Base-by-base conservation (phyloP, 768 basidiomycete genomes). In the Neoboletus magnificus region DNA sequence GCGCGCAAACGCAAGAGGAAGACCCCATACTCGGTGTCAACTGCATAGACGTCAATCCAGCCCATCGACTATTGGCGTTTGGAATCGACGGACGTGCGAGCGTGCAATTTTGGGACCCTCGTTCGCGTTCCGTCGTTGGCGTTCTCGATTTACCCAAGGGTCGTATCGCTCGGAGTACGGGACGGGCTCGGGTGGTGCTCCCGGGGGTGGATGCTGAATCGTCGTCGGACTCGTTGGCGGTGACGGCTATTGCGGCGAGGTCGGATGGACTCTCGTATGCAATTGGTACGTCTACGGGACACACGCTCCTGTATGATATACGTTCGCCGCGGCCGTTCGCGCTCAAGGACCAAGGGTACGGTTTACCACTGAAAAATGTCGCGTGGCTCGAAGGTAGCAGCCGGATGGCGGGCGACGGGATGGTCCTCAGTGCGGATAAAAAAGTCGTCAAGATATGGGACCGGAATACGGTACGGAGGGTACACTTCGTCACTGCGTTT, bases 391-490 rank as follows among this genome's bases (percentile, higher is more conserved):
- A 95, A 64, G 91, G 91, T 35, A 91, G 90, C 12, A 83, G 79
- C 50, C 78, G 80, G 62, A 91, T 89, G 85, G 89, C 88, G 2
- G 92, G 92, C 47, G 89, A 91, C 44, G 89, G 91, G 1, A 82
- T 94, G 77, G 82, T 99, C 18, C 76, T 95, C 51, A 95, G 89
- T 70, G 92, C 93, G 1, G 97, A 99, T 73, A 91, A 86, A 71
- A 98, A 98, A 70, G 96, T 99, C 27, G 82, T 98, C 65, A 99
- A 99, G 73, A 87, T 98, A 29, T 99, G 97, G 97, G 90, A 94
- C 67, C 82, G 87, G 51, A 82, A 89, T 70, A 81, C 80, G 39
- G 92, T 92, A 74, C 51, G 89, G 75, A 37, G 43, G 32, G 4
- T 47, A 20, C 27, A 6, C 5, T 45, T 50, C 40, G 20, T 22